These are phyloP conservation scores for Rosa chinensis DNA, from an alignment of 306 rosid species.

Conservation along the genomic window DNA sequence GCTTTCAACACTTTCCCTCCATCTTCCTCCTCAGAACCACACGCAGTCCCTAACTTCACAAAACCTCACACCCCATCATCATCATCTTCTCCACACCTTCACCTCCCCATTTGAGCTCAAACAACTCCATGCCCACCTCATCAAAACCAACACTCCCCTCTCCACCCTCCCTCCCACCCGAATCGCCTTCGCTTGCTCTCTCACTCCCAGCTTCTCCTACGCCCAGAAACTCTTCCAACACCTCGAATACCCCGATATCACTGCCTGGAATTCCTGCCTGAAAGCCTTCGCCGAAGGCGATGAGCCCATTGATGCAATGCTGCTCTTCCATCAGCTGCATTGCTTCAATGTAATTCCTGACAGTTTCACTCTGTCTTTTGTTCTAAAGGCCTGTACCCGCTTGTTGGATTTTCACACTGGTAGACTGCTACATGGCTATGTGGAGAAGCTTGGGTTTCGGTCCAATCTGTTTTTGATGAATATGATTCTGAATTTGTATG, in stretches of 20 bases:
- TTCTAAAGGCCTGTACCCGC: conserved; percentile 46
- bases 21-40: conserved; percentile 8
- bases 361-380: conserved; percentile 44
- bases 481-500: conserved; percentile 45
- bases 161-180: conserved; percentile 44
- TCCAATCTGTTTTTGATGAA: conserved; percentile 44
- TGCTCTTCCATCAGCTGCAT: conserved; percentile 38
- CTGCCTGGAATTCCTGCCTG: conserved; percentile 48
- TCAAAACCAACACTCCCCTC: conserved; percentile 46
- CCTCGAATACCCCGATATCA: conserved; percentile 18
- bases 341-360: conserved; percentile 36
- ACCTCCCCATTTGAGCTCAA: conserved; percentile 53
- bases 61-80: conserved; percentile 23
- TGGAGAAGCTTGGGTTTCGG: conserved; percentile 51
- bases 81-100: conserved; percentile 47
- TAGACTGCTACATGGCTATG: conserved; percentile 45
- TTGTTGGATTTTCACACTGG: conserved; percentile 42
- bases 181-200: conserved; percentile 45
- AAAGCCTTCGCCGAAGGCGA: conserved; percentile 39
- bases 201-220: conserved; percentile 38
- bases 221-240: conserved; percentile 36
- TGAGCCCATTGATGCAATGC: conserved; percentile 35
- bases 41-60: conserved; percentile 1
- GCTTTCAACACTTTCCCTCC: conserved; percentile 23
- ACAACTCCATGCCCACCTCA: conserved; percentile 55